These are phyloP conservation scores for Pythium periplocum DNA, from an alignment of 352 stramenopile genomes.

Conservation along the genomic window DNA sequence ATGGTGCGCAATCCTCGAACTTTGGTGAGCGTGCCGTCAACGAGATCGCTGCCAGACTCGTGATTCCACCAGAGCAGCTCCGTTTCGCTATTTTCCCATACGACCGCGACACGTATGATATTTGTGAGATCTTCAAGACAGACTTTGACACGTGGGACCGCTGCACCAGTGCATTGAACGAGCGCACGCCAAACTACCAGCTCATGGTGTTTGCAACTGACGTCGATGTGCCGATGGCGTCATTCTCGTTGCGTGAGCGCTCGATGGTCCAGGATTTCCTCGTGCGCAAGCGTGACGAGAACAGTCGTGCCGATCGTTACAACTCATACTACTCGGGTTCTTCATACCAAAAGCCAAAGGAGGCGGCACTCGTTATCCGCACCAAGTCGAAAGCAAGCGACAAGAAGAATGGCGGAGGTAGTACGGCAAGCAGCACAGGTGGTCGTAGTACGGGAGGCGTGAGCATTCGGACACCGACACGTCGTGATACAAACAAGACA, in stretches of 20 bases:
- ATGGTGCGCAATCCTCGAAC: not conserved
- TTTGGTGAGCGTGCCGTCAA: not conserved
- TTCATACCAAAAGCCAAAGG: slow-evolving; percentile 71
- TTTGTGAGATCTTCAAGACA: slow-evolving; percentile 56
- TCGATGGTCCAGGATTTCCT: slow-evolving; percentile 54
- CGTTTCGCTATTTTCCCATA: slow-evolving; percentile 56
- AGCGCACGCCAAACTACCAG: slow-evolving; percentile 46
- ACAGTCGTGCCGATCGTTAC: slow-evolving; percentile 28
- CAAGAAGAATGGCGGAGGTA: slow-evolving; percentile 40
- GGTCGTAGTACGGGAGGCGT: slow-evolving; percentile 43
- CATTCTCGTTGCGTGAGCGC: slow-evolving; percentile 41
- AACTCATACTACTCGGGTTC: slow-evolving; percentile 41
- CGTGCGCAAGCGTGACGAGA: slow-evolving; percentile 56
- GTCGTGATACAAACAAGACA: slow-evolving; percentile 10
- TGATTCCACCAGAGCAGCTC: slow-evolving; percentile 44
- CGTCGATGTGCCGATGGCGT: slow-evolving; percentile 23
- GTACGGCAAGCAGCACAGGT: slow-evolving; percentile 44
- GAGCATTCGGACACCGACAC: slow-evolving; percentile 42
- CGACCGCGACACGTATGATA: slow-evolving; percentile 59
- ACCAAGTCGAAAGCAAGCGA: slow-evolving; percentile 59
- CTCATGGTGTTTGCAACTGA: slow-evolving; percentile 71
- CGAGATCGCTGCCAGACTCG: slow-evolving; percentile 24
- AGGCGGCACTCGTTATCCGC: slow-evolving; percentile 72
- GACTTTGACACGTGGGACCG: slow-evolving; percentile 24
- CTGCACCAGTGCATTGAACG: slow-evolving; percentile 11